Evolutionary conservation across 2,329 filamentous ascomycete genomes (phyloP), one percentile per base, ranked within the genome.

Genomic region (Lecanicillium sp.): DNA sequence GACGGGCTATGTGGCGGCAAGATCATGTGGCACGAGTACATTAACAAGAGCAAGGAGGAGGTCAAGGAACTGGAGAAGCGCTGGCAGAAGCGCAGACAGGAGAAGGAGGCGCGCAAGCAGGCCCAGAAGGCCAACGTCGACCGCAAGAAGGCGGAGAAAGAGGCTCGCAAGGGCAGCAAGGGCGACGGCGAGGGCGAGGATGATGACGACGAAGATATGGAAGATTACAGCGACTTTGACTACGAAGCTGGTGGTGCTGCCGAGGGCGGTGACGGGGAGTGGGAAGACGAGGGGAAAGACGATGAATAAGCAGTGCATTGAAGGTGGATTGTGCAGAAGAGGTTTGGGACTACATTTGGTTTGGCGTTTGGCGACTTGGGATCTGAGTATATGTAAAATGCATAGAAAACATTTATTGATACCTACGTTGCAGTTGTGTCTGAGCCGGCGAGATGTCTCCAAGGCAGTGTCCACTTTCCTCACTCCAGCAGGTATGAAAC

Each of bases 11-110:
- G 90, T 59, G 78, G 79, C 21, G 93, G 93, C 42, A 93, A 89
- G 64, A 79, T 95, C 49, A 87, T 98, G 86, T 98, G 93, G 93
- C 93, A 98, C 66, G 90, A 96, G 63, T 94, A 89, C 62, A 83
- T 97, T 45, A 80, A 84, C 62, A 98, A 98, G 75, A 82, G 81
- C 6, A 81, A 81, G 57, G 77, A 80, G 15, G 90, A 98, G 65
- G 71, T 89, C 49, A 79, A 83, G 61, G 80, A 86, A 54, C 68
- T 96, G 57, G 90, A 97, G 57, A 80, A 84, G 70, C 78, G 81
- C 56, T 97, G 93, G 87, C 84, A 90, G 56, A 71, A 85, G 68
- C 78, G 81, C 59, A 77, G 79, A 49, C 80, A 83, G 59, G 87
- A 93, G 64, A 96, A 94, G 72, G 90, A 90, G 49, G 80, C 80